Conservation (phyloP, 768 basidiomycete species). For the Scleroderma citrinum region DNA sequence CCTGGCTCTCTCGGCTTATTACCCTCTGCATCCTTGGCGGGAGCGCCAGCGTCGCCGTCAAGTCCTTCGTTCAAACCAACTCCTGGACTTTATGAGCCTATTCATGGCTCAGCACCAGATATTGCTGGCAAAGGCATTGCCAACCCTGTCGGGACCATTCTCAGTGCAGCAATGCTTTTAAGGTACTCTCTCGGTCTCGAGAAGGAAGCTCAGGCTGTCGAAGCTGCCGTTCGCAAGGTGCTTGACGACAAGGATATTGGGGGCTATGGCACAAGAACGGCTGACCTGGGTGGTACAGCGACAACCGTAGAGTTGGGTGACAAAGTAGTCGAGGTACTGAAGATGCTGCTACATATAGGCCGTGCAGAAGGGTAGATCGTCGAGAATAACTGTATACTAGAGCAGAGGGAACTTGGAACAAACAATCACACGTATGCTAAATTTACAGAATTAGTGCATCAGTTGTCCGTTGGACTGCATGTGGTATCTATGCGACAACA, state of each 20-base stretch:
- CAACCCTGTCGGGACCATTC: constrained; percentile 92
- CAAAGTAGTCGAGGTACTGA: constrained; percentile 69
- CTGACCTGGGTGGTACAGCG: constrained; percentile 78
- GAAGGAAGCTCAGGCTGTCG: constrained; percentile 77
- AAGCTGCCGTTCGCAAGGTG: constrained; percentile 85
- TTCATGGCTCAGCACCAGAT: constrained; percentile 92
- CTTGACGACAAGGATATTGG: constrained; percentile 66
- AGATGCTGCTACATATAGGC: constrained; percentile 50
- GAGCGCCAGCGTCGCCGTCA: constrained; percentile 59
- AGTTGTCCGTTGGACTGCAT: not conserved
- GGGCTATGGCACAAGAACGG: constrained; percentile 74
- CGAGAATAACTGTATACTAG: not conserved
- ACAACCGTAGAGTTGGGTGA: constrained; percentile 81
- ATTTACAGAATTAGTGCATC: not conserved
- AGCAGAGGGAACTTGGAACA: not conserved
- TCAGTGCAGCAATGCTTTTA: constrained; percentile 88
- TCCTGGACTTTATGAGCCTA: constrained; percentile 92
- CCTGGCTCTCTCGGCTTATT: constrained; percentile 95
- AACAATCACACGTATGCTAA: not conserved
- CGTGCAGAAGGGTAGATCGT: no score
- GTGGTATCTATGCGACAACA: not conserved
- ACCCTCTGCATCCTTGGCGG: constrained; percentile 94
- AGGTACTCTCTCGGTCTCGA: constrained; percentile 92
- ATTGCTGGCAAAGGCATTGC: constrained; percentile 93
- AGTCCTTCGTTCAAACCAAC: constrained; percentile 66